Percentiles rank a stretch among this genome's conserved stretches.
phyloP scores from a whole-genome alignment of 768 basidiomycete genomes.

The Trametes maxima region DNA sequence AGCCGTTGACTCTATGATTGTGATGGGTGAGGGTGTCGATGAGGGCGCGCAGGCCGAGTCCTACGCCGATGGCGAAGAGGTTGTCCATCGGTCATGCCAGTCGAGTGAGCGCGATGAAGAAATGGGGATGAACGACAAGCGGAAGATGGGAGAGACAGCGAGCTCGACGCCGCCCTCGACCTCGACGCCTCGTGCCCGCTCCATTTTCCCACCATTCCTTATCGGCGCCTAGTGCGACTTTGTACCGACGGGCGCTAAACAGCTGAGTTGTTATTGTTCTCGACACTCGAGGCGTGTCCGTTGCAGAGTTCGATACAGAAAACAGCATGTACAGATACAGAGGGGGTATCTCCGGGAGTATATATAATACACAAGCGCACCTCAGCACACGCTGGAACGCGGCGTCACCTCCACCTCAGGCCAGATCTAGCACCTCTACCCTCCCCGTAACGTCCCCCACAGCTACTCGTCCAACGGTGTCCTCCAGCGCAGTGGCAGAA shows the following conservation, averaged over 20 bases:
- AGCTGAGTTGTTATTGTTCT: background rate
- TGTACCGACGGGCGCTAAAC: background rate
- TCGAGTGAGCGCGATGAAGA: background rate
- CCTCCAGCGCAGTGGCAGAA: conserved; percentile 34
- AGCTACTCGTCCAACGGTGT: conserved; percentile 38
- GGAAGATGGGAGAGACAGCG: background rate
- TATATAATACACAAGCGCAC: background rate
- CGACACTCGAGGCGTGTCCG: background rate
- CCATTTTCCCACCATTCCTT: conserved; percentile 6
- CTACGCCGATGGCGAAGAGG: conserved; percentile 66
- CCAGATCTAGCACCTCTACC: conserved; percentile 38
- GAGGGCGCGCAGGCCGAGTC: conserved; percentile 65
- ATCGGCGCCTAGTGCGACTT: background rate
- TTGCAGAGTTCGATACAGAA: background rate
- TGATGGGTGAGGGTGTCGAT: conserved; percentile 54
- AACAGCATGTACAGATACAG: conserved; percentile 1
- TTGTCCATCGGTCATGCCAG: conserved; percentile 57
- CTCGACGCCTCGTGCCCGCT: conserved; percentile 13
- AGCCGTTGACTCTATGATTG: conserved; percentile 56
- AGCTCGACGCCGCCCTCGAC: conserved; percentile 4
- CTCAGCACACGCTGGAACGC: background rate
- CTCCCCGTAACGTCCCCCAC: conserved; percentile 37
- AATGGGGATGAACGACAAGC: background rate
- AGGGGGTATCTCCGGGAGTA: background rate
- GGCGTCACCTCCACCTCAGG: conserved; percentile 18